These are phyloP conservation scores for Penicillium freii DNA, from an alignment of 2,329 filamentous ascomycete species.

Conservation along the genomic window DNA sequence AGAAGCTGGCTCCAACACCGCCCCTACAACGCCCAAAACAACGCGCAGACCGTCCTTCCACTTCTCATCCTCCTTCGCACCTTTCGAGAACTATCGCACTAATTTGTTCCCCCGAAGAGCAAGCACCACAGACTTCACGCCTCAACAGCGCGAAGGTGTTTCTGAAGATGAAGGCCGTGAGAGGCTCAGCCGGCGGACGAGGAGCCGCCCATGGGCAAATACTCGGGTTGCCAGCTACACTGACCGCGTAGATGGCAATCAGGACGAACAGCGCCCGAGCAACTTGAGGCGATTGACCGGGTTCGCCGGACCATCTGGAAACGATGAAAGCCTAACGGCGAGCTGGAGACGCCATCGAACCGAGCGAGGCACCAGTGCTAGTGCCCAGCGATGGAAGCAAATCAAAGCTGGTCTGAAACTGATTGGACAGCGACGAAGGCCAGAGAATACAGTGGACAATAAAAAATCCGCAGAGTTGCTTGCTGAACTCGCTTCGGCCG, in stretches of 20 bases:
- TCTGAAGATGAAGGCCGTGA: constrained; percentile 75
- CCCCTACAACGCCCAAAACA: constrained; percentile 65
- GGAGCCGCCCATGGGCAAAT: constrained; percentile 56
- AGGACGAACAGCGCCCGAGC: constrained; percentile 57
- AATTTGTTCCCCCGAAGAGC: constrained; percentile 61
- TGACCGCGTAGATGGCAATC: constrained; percentile 52
- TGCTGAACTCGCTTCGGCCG: constrained; percentile 88
- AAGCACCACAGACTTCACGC: constrained; percentile 61
- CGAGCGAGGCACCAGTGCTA: constrained; percentile 69
- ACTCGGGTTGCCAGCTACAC: constrained; percentile 49
- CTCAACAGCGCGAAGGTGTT: constrained; percentile 61
- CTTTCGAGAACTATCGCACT: constrained; percentile 47
- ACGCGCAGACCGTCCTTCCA: constrained; percentile 39
- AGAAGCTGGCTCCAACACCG: constrained; percentile 56
- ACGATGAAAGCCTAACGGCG: constrained; percentile 62
- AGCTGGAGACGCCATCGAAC: constrained; percentile 50
- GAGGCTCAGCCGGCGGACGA: constrained; percentile 59
- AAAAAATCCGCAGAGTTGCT: constrained; percentile 95
- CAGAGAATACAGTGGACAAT: constrained; percentile 82
- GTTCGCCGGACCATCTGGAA: constrained; percentile 57
- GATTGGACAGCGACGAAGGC: constrained; percentile 72
- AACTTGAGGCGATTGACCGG: constrained; percentile 66
- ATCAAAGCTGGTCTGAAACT: constrained; percentile 87
- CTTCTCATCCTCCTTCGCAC: constrained; percentile 47
- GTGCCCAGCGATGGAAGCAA: constrained; percentile 83